A percentile compares a stretch with the other conserved stretches of the same genome.
phyloP scores from a whole-genome alignment of 2,329 filamentous ascomycete genomes.

The Botrytis byssoidea region DNA sequence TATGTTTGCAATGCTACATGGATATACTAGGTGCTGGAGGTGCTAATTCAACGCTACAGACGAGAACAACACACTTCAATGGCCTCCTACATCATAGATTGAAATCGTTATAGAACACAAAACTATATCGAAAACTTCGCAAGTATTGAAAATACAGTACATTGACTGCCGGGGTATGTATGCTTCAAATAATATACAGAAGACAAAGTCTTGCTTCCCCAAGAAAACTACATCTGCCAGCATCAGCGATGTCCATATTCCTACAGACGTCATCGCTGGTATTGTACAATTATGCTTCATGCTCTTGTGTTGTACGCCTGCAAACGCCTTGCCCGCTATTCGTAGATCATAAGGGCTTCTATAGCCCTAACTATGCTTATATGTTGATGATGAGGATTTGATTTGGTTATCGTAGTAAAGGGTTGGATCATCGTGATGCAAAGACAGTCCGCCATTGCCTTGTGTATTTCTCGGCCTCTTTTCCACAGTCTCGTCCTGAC shows the following conservation, averaged over 20 bases:
- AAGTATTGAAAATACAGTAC: constrained; percentile 27
- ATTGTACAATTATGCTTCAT: constrained; percentile 33
- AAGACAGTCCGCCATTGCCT: constrained; percentile 40
- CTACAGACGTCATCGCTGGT: constrained; percentile 28
- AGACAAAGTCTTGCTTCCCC: constrained; percentile 26
- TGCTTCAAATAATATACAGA: constrained; percentile 32
- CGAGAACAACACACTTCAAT: background rate
- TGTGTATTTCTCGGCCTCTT: constrained; percentile 54
- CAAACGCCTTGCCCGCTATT: constrained; percentile 36
- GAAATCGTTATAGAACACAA: background rate
- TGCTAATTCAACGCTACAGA: background rate
- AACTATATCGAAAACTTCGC: background rate
- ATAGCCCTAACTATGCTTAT: constrained; percentile 25
- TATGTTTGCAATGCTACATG: background rate
- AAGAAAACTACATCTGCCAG: constrained; percentile 34
- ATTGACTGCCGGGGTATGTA: constrained; percentile 34
- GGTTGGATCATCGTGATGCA: constrained; percentile 27
- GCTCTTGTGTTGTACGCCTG: constrained; percentile 29
- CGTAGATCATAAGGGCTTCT: constrained; percentile 32
- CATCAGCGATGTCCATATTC: constrained; percentile 29
- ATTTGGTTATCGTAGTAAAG: constrained; percentile 26
- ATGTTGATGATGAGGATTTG: constrained; percentile 16
- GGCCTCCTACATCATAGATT: background rate
- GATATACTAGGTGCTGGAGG: background rate
- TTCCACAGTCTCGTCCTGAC: constrained; percentile 61